These are phyloP conservation scores for Liquidambar formosana DNA, from an alignment of 164 flowering plant species.

Conservation along the genomic window DNA sequence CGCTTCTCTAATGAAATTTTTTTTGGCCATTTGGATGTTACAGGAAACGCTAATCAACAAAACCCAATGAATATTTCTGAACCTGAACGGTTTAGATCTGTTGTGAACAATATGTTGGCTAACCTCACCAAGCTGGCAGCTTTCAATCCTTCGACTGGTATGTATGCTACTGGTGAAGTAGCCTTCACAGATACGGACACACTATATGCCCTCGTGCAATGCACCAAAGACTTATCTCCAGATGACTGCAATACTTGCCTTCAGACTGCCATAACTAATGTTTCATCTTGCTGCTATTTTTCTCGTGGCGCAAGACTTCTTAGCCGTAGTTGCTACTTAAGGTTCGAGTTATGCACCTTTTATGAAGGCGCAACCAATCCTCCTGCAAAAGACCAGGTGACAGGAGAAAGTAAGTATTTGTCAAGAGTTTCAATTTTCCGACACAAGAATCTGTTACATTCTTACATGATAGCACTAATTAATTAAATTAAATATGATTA, in stretches of 20 bases:
- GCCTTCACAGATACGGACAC: neutral
- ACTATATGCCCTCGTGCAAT: slow-evolving; percentile 46
- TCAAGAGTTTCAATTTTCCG: neutral
- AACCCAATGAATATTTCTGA: slow-evolving; percentile 20
- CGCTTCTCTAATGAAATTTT: slow-evolving; percentile 27
- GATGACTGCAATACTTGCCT: slow-evolving; percentile 32
- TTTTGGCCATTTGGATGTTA: slow-evolving; percentile 25
- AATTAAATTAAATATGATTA: neutral
- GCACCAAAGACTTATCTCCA: slow-evolving; percentile 31
- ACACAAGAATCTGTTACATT: neutral
- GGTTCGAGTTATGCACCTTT: slow-evolving; percentile 39
- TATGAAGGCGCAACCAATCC: neutral
- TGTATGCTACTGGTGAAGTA: slow-evolving; percentile 25
- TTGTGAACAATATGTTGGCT: slow-evolving; percentile 13
- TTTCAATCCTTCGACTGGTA: slow-evolving; percentile 5
- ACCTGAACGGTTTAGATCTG: slow-evolving; percentile 13
- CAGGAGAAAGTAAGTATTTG: neutral
- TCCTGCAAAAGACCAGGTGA: neutral
- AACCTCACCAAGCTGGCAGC: slow-evolving; percentile 22
- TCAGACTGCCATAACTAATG: slow-evolving; percentile 1
- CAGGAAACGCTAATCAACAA: slow-evolving; percentile 8
- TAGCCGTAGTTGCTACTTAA: slow-evolving; percentile 30
- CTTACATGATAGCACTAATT: neutral
- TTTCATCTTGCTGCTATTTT: slow-evolving; percentile 16
- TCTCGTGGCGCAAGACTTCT: slow-evolving; percentile 36